Conservation (phyloP, 129 eudicot genomes). For the Erigeron canadensis region DNA sequence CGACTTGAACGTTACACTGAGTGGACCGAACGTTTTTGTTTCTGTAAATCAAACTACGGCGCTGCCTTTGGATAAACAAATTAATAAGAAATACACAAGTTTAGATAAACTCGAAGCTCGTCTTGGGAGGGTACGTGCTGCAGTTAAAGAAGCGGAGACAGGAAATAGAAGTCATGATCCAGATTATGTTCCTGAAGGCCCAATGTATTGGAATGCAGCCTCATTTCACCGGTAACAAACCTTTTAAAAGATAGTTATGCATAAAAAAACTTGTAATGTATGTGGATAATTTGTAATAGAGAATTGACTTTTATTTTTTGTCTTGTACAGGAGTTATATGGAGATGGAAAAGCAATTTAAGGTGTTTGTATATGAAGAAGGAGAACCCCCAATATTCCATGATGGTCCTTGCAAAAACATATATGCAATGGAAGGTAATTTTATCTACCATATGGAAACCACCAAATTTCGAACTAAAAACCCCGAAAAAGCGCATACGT, state of each 20-base stretch:
- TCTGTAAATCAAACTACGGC: constrained; percentile 26
- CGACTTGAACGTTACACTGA: constrained; percentile 30
- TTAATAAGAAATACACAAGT: constrained; percentile 29
- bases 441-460: constrained; percentile 52
- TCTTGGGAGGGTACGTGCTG: constrained; percentile 33
- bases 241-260: background rate
- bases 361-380: constrained; percentile 58
- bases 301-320: constrained; percentile 6
- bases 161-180: constrained; percentile 44
- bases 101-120: constrained; percentile 48
- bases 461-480: constrained; percentile 42
- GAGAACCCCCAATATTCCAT: constrained; percentile 66
- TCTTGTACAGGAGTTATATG: constrained; percentile 47
- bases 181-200: constrained; percentile 51
- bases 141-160: constrained; percentile 31
- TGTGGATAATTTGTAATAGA: background rate
- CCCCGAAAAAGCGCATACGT: constrained; percentile 53
- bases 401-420: constrained; percentile 41
- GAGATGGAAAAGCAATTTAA: constrained; percentile 58
- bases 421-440: constrained; percentile 57
- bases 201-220: constrained; percentile 50
- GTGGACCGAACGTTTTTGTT: constrained; percentile 18
- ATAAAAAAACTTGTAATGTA: background rate
- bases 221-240: constrained; percentile 53
- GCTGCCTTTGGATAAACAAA: constrained; percentile 19